Conservation (phyloP, 345 rosid species). For the Gossypium anomalum region DNA sequence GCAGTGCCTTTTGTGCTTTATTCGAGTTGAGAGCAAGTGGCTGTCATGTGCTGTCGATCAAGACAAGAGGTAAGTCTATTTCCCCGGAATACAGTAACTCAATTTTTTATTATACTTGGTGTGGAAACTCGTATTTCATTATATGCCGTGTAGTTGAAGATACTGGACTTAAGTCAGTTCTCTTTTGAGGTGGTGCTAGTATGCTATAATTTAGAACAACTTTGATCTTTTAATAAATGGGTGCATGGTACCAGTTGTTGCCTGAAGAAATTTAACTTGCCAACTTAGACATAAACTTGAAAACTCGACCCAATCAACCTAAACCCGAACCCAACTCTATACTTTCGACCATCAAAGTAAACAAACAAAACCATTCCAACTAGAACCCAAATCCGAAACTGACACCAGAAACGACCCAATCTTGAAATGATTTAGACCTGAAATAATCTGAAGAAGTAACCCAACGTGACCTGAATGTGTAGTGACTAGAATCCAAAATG, state of each 20-base stretch:
- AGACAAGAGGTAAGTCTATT: constrained; percentile 4
- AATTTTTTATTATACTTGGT: not conserved
- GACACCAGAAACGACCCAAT: no score
- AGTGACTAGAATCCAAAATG: no score
- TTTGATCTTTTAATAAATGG: not conserved
- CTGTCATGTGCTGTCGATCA: not conserved
- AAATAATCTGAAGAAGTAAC: no score
- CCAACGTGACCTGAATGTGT: no score
- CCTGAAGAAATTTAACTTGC: no score
- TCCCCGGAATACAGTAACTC: not conserved
- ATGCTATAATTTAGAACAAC: not conserved
- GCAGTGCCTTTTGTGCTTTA: constrained; percentile 58
- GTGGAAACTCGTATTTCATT: not conserved
- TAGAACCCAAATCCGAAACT: no score
- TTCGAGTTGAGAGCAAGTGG: constrained; percentile 38
- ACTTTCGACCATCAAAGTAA: no score
- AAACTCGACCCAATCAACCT: no score
- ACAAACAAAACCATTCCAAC: no score
- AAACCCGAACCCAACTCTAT: no score
- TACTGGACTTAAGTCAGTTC: not conserved
- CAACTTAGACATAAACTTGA: no score
- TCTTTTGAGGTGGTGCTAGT: not conserved
- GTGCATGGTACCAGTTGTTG: not conserved
- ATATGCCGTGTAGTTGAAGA: not conserved
- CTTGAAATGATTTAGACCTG: no score